These are phyloP conservation scores for Penicillium sp. DNA, from an alignment of 2,329 filamentous ascomycete species.

Conservation along the genomic window DNA sequence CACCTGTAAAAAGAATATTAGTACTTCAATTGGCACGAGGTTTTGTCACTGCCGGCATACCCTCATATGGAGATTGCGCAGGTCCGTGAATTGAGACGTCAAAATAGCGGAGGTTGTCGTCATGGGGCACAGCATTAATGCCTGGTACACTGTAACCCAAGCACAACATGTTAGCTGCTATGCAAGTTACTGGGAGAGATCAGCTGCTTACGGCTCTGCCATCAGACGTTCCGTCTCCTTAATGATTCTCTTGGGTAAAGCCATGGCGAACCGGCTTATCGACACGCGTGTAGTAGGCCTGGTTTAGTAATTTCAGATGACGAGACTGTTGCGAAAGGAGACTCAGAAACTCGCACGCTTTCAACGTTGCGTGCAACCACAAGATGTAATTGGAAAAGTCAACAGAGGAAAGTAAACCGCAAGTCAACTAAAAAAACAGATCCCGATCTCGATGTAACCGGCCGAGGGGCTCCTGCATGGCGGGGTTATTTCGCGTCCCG, in stretches of 20 bases:
- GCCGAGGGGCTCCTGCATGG: slow-evolving; percentile 27
- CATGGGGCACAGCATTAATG: slow-evolving; percentile 92
- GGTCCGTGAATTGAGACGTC: slow-evolving; percentile 96
- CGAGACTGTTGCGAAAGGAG: not conserved
- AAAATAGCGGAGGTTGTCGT: slow-evolving; percentile 97
- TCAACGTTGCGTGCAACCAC: not conserved
- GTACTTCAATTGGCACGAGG: slow-evolving; percentile 4
- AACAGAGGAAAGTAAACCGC: not conserved
- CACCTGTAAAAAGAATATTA: slow-evolving; percentile 48
- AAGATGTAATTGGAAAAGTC: not conserved
- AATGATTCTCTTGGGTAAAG: slow-evolving; percentile 91
- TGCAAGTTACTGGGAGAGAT: not conserved
- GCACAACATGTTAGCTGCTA: not conserved
- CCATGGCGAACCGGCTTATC: slow-evolving; percentile 44
- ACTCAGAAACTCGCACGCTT: not conserved
- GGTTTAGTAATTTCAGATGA: not conserved
- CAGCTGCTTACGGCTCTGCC: slow-evolving; percentile 77
- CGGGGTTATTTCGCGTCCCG: slow-evolving; percentile 18
- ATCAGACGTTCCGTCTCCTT: slow-evolving; percentile 98
- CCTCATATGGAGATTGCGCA: slow-evolving; percentile 89
- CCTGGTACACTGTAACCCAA: slow-evolving; percentile 70
- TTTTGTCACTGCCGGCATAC: slow-evolving; percentile 43
- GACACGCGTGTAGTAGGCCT: slow-evolving; percentile 11
- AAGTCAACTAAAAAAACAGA: slow-evolving; percentile 7
- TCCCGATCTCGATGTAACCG: slow-evolving; percentile 20